Evolutionary conservation across 768 basidiomycete species (phyloP), one percentile per base, ranked within the genome.

Genomic region (Suillus spraguei): DNA sequence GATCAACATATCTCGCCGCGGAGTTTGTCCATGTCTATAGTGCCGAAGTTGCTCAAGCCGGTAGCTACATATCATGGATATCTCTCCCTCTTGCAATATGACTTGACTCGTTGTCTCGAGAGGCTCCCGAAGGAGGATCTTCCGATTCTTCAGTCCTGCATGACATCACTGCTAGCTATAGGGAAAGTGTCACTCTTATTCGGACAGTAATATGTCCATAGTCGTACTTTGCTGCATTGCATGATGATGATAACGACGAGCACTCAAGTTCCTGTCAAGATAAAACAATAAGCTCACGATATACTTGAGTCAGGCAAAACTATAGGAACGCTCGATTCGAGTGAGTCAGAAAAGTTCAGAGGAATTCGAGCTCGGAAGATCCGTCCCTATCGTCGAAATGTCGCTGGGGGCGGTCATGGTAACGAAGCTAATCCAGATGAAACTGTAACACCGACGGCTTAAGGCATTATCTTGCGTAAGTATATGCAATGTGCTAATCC

Each of bases 131-230:
- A 28, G 28, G 28, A 28, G 28, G 28, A 28, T 28, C 28, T 28
- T 28, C 28, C 4, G 28, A 28, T 28, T 28, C 28, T 28, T 28
- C 28, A 28, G 28, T 28, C 4, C 28, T 28, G 28, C 28, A 28
- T 2, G 28, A 28, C 4, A 28, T 28, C 28, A 28, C 28, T 28
- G 28, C 28, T 28, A 28, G 28, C 28, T 28, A 28, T 28, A 28
- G 28, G 28, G n/a, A n/a, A 5, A 16, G 20, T 42, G 49, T 53
- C 22, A 38, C 9, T 46, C 62, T 61, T 32, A 63, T 70, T 36
- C 82, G 78, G 41, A 83, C 79, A 33, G 83, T 83, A 65, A 85
- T 84, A 66, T 84, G 82, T 1, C 83, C 83, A 17, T 78, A 83
- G 24, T 81, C 82, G 33, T 78, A 68, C 59, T 80, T 67, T 55